A percentile compares a stretch with the other conserved stretches of the same genome.
Conservation (phyloP, 352 stramenopile species). For the Albugo candida region DNA sequence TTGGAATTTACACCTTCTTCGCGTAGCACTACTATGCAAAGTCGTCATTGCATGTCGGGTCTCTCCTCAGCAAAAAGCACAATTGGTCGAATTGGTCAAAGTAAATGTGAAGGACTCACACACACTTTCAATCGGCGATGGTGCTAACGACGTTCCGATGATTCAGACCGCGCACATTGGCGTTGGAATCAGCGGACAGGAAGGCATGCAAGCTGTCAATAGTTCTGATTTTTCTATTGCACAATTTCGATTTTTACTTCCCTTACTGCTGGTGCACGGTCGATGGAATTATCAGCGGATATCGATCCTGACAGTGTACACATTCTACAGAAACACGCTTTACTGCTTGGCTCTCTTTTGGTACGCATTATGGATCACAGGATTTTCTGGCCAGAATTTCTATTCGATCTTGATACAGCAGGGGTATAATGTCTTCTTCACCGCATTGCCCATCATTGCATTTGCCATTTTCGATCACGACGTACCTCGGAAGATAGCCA, state of each 20-base stretch:
- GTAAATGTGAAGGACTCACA: slow-evolving; percentile 62
- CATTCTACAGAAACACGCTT: slow-evolving; percentile 85
- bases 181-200: slow-evolving; percentile 91
- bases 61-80: slow-evolving; percentile 94
- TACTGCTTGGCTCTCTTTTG: slow-evolving; percentile 84
- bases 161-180: slow-evolving; percentile 81
- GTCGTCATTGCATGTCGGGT: slow-evolving; percentile 96
- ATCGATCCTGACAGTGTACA: slow-evolving; percentile 78
- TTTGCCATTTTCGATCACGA: slow-evolving; percentile 71
- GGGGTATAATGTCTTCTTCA: slow-evolving; percentile 93
- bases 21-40: slow-evolving; percentile 79
- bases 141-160: slow-evolving; percentile 83
- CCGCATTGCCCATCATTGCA: slow-evolving; percentile 80
- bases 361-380: slow-evolving; percentile 69
- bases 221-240: slow-evolving; percentile 68
- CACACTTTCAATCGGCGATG: slow-evolving; percentile 81
- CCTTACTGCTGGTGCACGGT: slow-evolving; percentile 57
- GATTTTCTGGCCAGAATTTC: slow-evolving; percentile 82
- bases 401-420: slow-evolving; percentile 75
- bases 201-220: slow-evolving; percentile 92
- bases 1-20: slow-evolving; percentile 65
- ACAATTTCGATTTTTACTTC: slow-evolving; percentile 64
- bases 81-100: slow-evolving; percentile 92
- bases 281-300: slow-evolving; percentile 78
- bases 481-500: slow-evolving; percentile 35